Conservation (phyloP, 495 filamentous ascomycete genomes). For the Acidiella bohemica region DNA sequence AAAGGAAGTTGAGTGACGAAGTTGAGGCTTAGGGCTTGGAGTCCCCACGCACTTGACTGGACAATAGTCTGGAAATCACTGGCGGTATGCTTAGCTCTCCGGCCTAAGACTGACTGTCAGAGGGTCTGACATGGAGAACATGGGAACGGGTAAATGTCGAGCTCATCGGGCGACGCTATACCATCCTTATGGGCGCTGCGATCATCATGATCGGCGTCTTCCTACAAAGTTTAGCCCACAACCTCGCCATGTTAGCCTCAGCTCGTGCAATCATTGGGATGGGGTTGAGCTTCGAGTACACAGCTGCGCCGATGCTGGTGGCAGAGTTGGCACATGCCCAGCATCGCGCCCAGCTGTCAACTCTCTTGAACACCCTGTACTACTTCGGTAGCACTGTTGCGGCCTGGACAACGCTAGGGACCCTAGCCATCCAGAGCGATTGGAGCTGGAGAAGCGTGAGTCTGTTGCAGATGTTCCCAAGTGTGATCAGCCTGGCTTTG, state of each 20-base stretch:
- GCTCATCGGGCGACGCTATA: conserved; percentile 3
- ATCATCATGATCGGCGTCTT: conserved; percentile 14
- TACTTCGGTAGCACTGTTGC: conserved; percentile 24
- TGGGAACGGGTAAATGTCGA: no score
- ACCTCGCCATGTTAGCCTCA: conserved; percentile 6
- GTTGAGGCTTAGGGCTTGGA: no score
- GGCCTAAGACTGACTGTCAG: no score
- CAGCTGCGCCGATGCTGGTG: conserved; percentile 10
- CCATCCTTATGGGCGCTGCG: conserved; percentile 8
- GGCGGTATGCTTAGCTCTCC: no score
- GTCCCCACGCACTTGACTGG: no score
- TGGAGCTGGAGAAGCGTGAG: conserved; percentile 43
- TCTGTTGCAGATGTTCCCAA: conserved; percentile 40
- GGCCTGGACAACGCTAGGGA: conserved; percentile 39
- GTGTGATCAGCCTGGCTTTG: conserved; percentile 21
- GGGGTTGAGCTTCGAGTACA: conserved; percentile 8
- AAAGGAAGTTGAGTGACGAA: no score
- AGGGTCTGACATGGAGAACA: no score
- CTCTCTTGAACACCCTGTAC: conserved; percentile 8
- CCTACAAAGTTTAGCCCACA: conserved; percentile 7
- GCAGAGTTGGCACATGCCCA: conserved; percentile 4
- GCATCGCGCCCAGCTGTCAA: conserved; percentile 7
- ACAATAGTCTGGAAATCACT: no score
- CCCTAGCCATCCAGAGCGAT: conserved; percentile 35
- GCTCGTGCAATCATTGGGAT: conserved; percentile 9